These are phyloP conservation scores for Cytidiella melzeri DNA, from an alignment of 768 basidiomycete genomes.

Conservation along the genomic window DNA sequence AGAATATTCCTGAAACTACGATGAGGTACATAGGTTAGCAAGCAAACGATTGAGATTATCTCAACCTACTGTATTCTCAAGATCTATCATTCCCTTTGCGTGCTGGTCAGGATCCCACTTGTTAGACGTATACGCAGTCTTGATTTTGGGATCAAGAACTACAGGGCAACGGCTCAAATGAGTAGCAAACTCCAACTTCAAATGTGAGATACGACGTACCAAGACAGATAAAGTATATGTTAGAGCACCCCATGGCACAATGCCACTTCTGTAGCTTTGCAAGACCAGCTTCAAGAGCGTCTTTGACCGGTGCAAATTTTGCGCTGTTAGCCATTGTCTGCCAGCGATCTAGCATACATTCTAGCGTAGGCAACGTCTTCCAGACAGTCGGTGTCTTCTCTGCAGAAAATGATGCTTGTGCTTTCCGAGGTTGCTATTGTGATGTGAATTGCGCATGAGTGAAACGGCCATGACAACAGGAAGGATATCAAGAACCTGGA, in stretches of 20 bases:
- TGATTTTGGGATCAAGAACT: neutral
- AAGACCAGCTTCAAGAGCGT: neutral
- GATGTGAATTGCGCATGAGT: neutral
- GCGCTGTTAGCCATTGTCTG: neutral
- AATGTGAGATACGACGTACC: neutral
- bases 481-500: neutral
- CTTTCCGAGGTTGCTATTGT: neutral
- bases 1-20: neutral
- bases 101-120: neutral
- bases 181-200: neutral
- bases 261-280: constrained; percentile 2
- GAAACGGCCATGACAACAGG: neutral
- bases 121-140: neutral
- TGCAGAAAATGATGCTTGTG: neutral
- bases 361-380: neutral
- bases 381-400: neutral
- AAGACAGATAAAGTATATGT: constrained; percentile 3
- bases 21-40: neutral
- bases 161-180: neutral
- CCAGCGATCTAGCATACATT: neutral
- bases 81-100: neutral
- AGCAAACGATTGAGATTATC: neutral
- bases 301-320: neutral
- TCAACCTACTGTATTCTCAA: neutral
- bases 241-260: neutral